Evolutionary conservation across 2,329 filamentous ascomycete species (phyloP), one percentile per base, ranked within the genome.

Genomic region (Fusarium equiseti): DNA sequence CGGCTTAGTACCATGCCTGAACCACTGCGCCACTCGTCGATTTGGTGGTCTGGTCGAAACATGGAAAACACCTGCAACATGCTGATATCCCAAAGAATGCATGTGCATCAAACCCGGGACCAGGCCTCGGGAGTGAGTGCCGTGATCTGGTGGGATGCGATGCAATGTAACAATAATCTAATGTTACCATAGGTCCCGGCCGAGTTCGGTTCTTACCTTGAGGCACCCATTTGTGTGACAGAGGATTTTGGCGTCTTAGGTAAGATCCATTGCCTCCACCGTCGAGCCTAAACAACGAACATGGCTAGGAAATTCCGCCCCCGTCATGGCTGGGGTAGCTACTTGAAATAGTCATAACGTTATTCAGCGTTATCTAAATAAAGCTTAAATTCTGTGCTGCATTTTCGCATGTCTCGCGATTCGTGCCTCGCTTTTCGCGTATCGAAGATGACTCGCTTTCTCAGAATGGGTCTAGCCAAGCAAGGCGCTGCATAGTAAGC

Each of bases 391-490:
- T 27, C 16, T 11, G 8, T 10, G 13, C n/a, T 27, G 12, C 6
- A 20, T 52, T 35, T 40, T 52, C 24, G 50, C 22, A 27, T 40
- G 57, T 15, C 20, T 62, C 59, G 38, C 45, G 24, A 61, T 63
- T 61, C 56, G 56, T 42, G n/a, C 4, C 29, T 53, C 20, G 8
- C 32, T 20, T 9, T 22, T 63, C 57, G 38, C 26, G 18, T 40
- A 53, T 53, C 45, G 38, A 24, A 26, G 29, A n/a, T 52, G 31
- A 44, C 24, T 16, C 15, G 6, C 15, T 31, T 7, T 7, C 10
- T 12, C 35, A 3, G 15, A 51, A 12, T 27, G 24, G 15, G 50
- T 13, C 29, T 38, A 29, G 56, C 24, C 20, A 16, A 13, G 24
- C 18, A 9, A 16, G 24, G 16, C 18, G 9, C 24, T 53, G 35